Base-by-base conservation (phyloP, 2,329 filamentous ascomycete genomes). In the Venturia asperata region DNA sequence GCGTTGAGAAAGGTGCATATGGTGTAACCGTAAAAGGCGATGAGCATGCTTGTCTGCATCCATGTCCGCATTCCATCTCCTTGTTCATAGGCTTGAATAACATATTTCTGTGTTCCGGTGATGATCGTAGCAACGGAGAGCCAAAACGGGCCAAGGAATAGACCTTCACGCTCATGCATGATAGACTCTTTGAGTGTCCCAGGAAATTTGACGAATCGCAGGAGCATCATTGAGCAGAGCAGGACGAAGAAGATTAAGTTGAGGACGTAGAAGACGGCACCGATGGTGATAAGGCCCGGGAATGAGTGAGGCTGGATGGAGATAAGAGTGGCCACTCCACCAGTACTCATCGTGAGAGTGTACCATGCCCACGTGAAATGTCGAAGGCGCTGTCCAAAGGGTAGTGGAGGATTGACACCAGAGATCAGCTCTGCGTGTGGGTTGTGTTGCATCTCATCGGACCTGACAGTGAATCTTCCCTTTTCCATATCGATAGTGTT, bases 301-400 rank as follows among this genome's bases (percentile, higher is more conserved):
- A 92, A 92, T 64, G 79, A 77, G 70, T 85, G 83, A 10, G 89
- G 88, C 21, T 79, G 79, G 62, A 85, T 84, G 2, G 81, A 80
- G 56, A 92, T 80, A 19, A 91, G 80, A 2, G 87, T 75, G 0
- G 88, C 83, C 1, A 92, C 75, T 0, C 87, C 87, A 42, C 89
- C 89, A 0, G 87, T 90, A 61, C 86, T 88, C 88, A 91, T 91
- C 1, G 87, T 87, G 41, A 85, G 60, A 30, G 43, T 88, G 74
- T 87, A 92, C 87, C 88, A 91, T 21, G 85, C 85, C 87, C 85
- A 87, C 0, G 85, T 87, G 71, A 87, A 86, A 74, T 87, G 84
- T 58, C 80, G 75, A 34, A 85, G 73, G 4, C 83, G 76, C 64
- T 80, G 70, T 64, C 77, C 76, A 24, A 83, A 56, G 5, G 66